A percentile compares a stretch with the other conserved stretches of the same genome.
Evolutionary conservation across 1,284 basidiomycete species (phyloP).

Genomic region (Moniliophthora roreri): DNA sequence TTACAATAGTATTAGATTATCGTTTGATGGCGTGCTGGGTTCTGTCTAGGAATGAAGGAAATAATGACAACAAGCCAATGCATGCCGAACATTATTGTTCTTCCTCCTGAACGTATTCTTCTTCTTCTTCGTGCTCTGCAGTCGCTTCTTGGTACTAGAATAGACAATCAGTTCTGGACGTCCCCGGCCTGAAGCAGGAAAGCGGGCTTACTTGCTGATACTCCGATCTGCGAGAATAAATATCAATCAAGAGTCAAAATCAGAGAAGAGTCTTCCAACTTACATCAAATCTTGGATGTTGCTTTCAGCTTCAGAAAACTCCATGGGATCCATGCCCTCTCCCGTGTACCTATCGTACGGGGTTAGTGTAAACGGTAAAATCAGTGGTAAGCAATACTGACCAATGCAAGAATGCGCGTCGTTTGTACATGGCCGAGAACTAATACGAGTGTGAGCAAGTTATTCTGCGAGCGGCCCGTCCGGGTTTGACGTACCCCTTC

Average conservation of each 20-base stretch:
- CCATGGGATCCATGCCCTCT: slow-evolving; percentile 92
- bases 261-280: slow-evolving; percentile 27
- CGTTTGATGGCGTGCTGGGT: too few relatives aligned
- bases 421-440: slow-evolving; percentile 82
- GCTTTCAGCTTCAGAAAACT: slow-evolving; percentile 89
- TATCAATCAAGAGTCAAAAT: slow-evolving; percentile 9
- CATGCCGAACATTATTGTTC: slow-evolving; percentile 16
- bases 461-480: not conserved
- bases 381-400: slow-evolving; percentile 17
- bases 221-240: slow-evolving; percentile 48
- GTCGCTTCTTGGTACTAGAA: slow-evolving; percentile 66
- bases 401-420: slow-evolving; percentile 88
- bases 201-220: slow-evolving; percentile 60
- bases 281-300: slow-evolving; percentile 82
- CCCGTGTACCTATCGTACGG: slow-evolving; percentile 60
- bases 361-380: not conserved
- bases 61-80: too few relatives aligned
- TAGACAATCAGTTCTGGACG: not conserved
- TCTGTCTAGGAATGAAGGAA: too few relatives aligned
- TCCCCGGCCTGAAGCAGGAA: not conserved
- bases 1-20: too few relatives aligned
- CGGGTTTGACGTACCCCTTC: slow-evolving; percentile 42
- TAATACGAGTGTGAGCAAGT: slow-evolving; percentile 27
- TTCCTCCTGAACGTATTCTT: slow-evolving; percentile 28
- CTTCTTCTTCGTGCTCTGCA: slow-evolving; percentile 38